Percentiles rank a stretch among this genome's conserved stretches.
These are phyloP conservation scores for Barnettozyma sp. DNA, from an alignment of 805 yeast genomes.

Conservation along the genomic window DNA sequence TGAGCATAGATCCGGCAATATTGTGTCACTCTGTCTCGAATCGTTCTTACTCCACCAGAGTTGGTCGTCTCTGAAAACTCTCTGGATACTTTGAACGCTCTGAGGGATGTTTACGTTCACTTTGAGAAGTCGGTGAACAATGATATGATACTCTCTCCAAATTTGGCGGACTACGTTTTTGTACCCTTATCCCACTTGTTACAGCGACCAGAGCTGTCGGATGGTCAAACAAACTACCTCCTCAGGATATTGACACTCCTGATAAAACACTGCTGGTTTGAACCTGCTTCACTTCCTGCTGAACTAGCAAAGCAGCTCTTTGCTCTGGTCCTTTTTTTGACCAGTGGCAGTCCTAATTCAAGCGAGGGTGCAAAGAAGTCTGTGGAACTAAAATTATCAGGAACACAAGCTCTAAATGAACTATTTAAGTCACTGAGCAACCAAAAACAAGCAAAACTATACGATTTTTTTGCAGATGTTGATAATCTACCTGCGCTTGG, in stretches of 20 bases:
- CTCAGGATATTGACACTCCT: constrained; percentile 39
- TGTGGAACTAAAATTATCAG: constrained; percentile 32
- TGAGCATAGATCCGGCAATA: constrained; percentile 30
- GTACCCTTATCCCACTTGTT: constrained; percentile 52
- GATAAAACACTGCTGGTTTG: constrained; percentile 42
- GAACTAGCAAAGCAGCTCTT: constrained; percentile 39
- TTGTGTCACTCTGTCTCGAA: constrained; percentile 39
- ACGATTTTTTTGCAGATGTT: constrained; percentile 26
- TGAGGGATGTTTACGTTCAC: constrained; percentile 28
- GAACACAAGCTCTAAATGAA: constrained; percentile 26
- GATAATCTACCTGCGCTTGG: constrained; percentile 39
- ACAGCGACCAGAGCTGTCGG: constrained; percentile 40
- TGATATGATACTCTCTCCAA: constrained; percentile 26
- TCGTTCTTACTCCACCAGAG: constrained; percentile 35
- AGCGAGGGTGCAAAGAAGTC: constrained; percentile 25
- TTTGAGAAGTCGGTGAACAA: constrained; percentile 16
- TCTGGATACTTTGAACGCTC: constrained; percentile 24
- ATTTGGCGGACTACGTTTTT: constrained; percentile 55
- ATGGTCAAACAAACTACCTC: constrained; percentile 38
- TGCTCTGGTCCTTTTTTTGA: constrained; percentile 38
- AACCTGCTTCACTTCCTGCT: constrained; percentile 29
- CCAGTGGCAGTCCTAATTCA: constrained; percentile 40
- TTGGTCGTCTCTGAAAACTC: constrained; percentile 31
- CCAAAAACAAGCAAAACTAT: constrained; percentile 18
- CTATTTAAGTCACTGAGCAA: constrained; percentile 27